These are phyloP conservation scores for Penicillium steckii DNA, from an alignment of 495 filamentous ascomycete genomes.

Conservation along the genomic window DNA sequence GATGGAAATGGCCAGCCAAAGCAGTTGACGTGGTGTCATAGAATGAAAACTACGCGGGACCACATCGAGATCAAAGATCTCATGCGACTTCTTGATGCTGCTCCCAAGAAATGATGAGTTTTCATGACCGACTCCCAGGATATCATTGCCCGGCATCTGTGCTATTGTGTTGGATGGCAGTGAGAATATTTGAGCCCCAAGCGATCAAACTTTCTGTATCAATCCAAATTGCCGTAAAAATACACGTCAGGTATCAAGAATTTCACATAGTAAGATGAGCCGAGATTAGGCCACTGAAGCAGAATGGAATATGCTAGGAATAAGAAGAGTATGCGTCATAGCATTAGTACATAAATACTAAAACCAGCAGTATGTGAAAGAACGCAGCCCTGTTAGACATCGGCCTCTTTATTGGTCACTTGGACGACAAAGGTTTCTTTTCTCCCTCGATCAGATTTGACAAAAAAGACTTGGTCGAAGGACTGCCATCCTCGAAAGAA, in stretches of 20 bases:
- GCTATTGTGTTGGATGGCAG: too few species aligned
- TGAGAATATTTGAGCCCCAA: too few species aligned
- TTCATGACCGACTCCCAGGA: not conserved
- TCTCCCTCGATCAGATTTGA: too few species aligned
- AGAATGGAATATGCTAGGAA: not conserved
- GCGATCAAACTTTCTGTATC: too few species aligned
- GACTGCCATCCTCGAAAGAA: too few species aligned
- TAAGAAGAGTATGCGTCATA: too few species aligned
- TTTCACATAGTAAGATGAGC: too few species aligned
- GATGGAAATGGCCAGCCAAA: constrained; percentile 41
- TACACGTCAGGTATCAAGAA: too few species aligned
- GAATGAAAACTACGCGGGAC: constrained; percentile 78
- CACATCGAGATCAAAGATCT: constrained; percentile 70
- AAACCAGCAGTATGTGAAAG: too few species aligned
- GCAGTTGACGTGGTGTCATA: constrained; percentile 73
- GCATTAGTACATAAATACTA: not conserved
- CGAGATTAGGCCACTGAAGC: too few species aligned
- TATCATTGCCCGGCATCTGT: not conserved
- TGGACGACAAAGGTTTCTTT: too few species aligned
- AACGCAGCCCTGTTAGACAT: not conserved
- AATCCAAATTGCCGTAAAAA: too few species aligned
- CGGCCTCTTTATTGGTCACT: not conserved
- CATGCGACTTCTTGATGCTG: constrained; percentile 52
- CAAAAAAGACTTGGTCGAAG: not conserved
- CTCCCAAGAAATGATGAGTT: not conserved